phyloP scores from a whole-genome alignment of 1,284 basidiomycete species.

The Trichosporon coremiiforme region DNA sequence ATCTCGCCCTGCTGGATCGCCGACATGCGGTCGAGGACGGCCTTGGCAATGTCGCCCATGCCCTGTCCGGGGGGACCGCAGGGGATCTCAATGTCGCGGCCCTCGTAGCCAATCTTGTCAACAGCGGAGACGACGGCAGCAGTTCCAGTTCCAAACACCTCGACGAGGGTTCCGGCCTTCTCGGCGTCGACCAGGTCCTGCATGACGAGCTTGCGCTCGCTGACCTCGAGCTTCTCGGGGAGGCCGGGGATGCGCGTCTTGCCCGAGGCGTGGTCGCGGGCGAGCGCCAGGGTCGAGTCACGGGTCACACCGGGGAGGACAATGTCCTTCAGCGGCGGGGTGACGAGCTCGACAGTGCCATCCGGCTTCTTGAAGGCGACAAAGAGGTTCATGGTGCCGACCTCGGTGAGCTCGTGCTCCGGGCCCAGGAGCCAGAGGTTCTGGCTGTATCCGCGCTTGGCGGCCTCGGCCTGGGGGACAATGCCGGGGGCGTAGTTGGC shows the following conservation, averaged over 20 bases:
- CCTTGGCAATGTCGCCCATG: slow-evolving; percentile 80
- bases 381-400: slow-evolving; percentile 95
- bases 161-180: slow-evolving; percentile 70
- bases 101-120: slow-evolving; percentile 82
- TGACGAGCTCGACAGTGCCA: slow-evolving; percentile 78
- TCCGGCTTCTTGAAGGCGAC: slow-evolving; percentile 76
- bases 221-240: slow-evolving; percentile 69
- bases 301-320: slow-evolving; percentile 96
- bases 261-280: slow-evolving; percentile 71
- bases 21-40: slow-evolving; percentile 80
- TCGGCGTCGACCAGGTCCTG: slow-evolving; percentile 77
- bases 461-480: slow-evolving; percentile 83
- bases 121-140: slow-evolving; percentile 84
- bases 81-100: slow-evolving; percentile 79
- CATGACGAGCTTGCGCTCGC: slow-evolving; percentile 87
- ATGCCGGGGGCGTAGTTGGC: slow-evolving; percentile 91
- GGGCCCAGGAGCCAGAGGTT: slow-evolving; percentile 92
- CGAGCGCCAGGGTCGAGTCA: slow-evolving; percentile 83
- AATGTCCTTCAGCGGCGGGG: slow-evolving; percentile 90
- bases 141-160: slow-evolving; percentile 93
- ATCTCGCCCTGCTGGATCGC: slow-evolving; percentile 87
- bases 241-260: slow-evolving; percentile 64
- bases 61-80: slow-evolving; percentile 71
- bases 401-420: slow-evolving; percentile 78
- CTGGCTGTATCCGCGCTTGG: slow-evolving; percentile 82